Base-by-base conservation (phyloP, 2,329 filamentous ascomycete species). In the Botrytis galanthina region DNA sequence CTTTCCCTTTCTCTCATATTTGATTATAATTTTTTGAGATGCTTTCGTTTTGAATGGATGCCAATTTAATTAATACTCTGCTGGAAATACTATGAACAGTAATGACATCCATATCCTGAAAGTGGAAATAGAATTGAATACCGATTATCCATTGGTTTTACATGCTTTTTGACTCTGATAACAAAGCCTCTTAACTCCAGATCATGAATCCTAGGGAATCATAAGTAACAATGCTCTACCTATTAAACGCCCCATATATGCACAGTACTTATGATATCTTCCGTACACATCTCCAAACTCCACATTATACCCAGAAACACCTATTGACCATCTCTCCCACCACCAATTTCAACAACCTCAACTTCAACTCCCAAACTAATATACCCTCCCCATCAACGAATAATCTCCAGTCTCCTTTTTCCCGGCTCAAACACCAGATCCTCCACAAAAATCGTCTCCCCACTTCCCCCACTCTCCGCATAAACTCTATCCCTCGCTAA, bases 221-320 rank as follows among this genome's bases (percentile, higher is more conserved):
- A 12, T 3, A 26, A 54, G 2, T 3, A n/a, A 54, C 5, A 18
- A 54, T 54, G 14, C 2, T 6, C 18, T 29, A 7, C 26, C n/a
- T 18, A 1, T 16, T 3, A 26, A 14, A 51, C 10, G 26, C 26
- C 4, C 10, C 26, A 51, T n/a, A n/a, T n/a, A 14, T 51, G 4
- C 4, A n/a, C 0, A 51, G 22, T 3, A n/a, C 22, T 51, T 10
- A 26, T 3, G 4, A n/a, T 0, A n/a, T 6, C 26, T 12, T 12
- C 46, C 46, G 22, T 12, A 26, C 46, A 26, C 10, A 51, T n/a
- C 22, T 14, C 46, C 46, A 51, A 26, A 26, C 10, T 51, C 46
- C 4, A 6, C n/a, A n/a, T n/a, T 3, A n/a, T 51, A 51, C 26
- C 4, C 48, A 26, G 48, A 51, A 51, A n/a, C 48, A 51, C n/a